Evolutionary conservation across 345 rosid species (phyloP), one percentile per base, ranked within the genome.

Genomic region (Aquilaria malaccensis): DNA sequence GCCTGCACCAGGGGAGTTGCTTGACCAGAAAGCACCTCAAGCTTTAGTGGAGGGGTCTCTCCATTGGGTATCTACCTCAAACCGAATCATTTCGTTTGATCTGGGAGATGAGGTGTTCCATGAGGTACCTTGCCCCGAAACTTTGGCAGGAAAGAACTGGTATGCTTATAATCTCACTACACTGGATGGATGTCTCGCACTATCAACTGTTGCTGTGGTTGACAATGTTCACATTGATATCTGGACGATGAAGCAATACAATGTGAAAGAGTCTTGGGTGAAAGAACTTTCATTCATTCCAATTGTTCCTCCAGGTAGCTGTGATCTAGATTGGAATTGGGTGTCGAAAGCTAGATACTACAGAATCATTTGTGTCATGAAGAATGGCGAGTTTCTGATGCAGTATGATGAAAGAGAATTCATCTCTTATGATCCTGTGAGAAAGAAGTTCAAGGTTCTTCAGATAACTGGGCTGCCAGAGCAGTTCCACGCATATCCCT

Each of bases 41-140:
- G 55, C 55, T 52, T n/a, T 52, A 9, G 55, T 52, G 55, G 55
- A 52, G 29, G 55, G 55, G 7, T 52, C 22, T 52, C 29, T 52
- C 10, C 55, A 52, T 52, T 52, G 55, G 55, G 29, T 52, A 7
- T 7, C 7, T 7, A 9, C 10, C 29, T 52, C 15, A 14, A 13
- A 12, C 55, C 5, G 4, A 3, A 52, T 52, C 55, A 29, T 14
- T 29, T 52, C 55, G 9, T 52, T 52, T 14, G 22, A 52, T 3
- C 55, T 52, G 14, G 55, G 29, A 52, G 55, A 12, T 52, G 55
- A 52, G 55, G 55, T 52, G 4, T 52, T 52, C 29, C 6, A 9
- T 2, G 29, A n/a, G 29, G 29, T 52, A 3, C 55, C 55, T n/a
- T 14, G 29, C 29, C 55, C 55, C 3, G 43, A 37, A 37, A 37